Evolutionary conservation across 2,329 filamentous ascomycete species (phyloP).

Genomic region (Neoarthrinium moseri): DNA sequence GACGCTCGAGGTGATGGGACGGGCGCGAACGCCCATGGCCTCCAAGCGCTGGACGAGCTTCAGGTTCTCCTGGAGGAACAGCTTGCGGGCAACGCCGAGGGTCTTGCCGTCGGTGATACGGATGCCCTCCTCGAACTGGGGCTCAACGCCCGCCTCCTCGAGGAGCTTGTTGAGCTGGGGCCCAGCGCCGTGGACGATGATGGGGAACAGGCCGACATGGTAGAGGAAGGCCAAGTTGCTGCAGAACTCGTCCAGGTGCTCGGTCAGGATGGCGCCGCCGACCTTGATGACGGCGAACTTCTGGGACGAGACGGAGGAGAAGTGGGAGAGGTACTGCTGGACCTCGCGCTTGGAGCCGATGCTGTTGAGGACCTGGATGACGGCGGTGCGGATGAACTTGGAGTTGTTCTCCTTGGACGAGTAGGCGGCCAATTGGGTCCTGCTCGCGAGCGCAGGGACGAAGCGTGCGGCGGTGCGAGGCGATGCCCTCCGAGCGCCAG

Average conservation of each 20-base stretch:
- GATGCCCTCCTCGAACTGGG: slow-evolving; percentile 95
- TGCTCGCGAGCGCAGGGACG: slow-evolving; percentile 14
- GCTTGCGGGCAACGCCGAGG: slow-evolving; percentile 81
- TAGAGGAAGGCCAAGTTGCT: slow-evolving; percentile 88
- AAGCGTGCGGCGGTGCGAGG: slow-evolving; percentile 20
- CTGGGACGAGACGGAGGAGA: slow-evolving; percentile 93
- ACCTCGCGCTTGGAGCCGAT: slow-evolving; percentile 96
- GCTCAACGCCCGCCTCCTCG: slow-evolving; percentile 87
- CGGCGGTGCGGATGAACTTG: slow-evolving; percentile 69
- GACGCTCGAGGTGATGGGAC: slow-evolving; percentile 85
- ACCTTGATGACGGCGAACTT: slow-evolving; percentile 99
- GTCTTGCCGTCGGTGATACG: slow-evolving; percentile 95
- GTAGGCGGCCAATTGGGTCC: slow-evolving; percentile 24
- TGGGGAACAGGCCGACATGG: slow-evolving; percentile 90
- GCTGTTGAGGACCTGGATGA: slow-evolving; percentile 89
- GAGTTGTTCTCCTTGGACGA: slow-evolving; percentile 40
- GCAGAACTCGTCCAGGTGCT: slow-evolving; percentile 89
- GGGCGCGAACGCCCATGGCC: slow-evolving; percentile 82
- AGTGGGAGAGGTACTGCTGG: slow-evolving; percentile 96
- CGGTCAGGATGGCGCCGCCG: slow-evolving; percentile 91
- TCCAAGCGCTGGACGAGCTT: slow-evolving; percentile 89
- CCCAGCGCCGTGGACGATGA: slow-evolving; percentile 93
- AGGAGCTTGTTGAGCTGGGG: slow-evolving; percentile 92
- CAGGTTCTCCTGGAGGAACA: slow-evolving; percentile 94
- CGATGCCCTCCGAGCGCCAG: slow-evolving; percentile 26